Conservation (phyloP, 192 early-diverging fungal species). For the Podila epigama region DNA sequence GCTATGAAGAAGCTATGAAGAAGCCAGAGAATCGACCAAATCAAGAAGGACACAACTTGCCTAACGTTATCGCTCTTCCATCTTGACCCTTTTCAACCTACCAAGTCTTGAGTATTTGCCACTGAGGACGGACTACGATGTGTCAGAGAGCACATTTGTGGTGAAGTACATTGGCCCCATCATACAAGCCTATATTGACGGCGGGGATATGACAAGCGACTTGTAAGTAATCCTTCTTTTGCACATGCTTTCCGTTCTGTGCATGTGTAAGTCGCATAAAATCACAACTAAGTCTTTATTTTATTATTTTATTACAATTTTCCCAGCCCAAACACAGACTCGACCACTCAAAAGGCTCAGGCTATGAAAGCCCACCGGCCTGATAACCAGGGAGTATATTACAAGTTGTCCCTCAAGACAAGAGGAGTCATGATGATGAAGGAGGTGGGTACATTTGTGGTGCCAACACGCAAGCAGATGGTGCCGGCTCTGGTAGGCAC, state of each 20-base stretch:
- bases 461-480: slow-evolving; percentile 13
- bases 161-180: slow-evolving; percentile 14
- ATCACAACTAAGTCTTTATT: background rate
- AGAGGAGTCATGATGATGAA: slow-evolving; percentile 18
- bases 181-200: slow-evolving; percentile 10
- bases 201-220: background rate
- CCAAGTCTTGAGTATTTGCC: slow-evolving; percentile 12
- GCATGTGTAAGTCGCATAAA: too few species aligned
- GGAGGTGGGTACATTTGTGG: slow-evolving; percentile 13
- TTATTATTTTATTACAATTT: background rate
- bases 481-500: slow-evolving; percentile 13
- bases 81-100: too few species aligned
- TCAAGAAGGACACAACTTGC: background rate
- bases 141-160: slow-evolving; percentile 9
- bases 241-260: background rate
- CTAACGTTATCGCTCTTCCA: background rate
- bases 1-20: too few species aligned
- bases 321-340: slow-evolving; percentile 16
- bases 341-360: slow-evolving; percentile 11
- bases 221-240: slow-evolving; percentile 17
- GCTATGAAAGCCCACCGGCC: too few species aligned
- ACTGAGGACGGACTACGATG: background rate
- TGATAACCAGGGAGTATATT: slow-evolving; percentile 5
- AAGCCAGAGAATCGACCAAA: background rate
- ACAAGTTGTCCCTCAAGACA: slow-evolving; percentile 8